Conservation (phyloP, 352 stramenopile genomes). For the Pythium biforme region DNA sequence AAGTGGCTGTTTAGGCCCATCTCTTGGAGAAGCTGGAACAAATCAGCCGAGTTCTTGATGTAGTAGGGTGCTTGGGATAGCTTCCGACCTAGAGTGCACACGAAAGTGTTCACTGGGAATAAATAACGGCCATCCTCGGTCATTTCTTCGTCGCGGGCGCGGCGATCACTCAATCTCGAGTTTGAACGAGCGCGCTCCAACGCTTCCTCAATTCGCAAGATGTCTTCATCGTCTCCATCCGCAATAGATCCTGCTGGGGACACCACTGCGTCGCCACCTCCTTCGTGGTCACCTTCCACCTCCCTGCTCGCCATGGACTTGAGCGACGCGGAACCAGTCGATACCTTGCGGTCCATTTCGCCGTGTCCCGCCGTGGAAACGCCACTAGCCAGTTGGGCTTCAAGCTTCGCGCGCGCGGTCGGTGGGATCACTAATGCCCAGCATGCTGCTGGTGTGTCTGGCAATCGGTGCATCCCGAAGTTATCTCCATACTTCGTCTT, state of each 20-base stretch:
- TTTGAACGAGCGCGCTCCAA: slow-evolving; percentile 15
- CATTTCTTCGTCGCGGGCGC: slow-evolving; percentile 30
- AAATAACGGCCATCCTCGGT: slow-evolving; percentile 52
- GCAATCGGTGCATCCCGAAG: slow-evolving; percentile 69
- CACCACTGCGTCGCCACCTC: background rate
- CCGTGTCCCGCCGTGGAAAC: background rate
- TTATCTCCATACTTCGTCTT: slow-evolving; percentile 80
- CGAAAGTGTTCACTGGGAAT: slow-evolving; percentile 84
- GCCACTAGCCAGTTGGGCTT: slow-evolving; percentile 31
- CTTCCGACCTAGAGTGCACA: slow-evolving; percentile 81
- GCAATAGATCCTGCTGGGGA: slow-evolving; percentile 9
- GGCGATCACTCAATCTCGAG: slow-evolving; percentile 27
- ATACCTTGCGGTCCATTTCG: slow-evolving; percentile 18
- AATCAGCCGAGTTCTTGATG: slow-evolving; percentile 85
- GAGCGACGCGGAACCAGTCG: slow-evolving; percentile 9
- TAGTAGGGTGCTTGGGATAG: slow-evolving; percentile 83
- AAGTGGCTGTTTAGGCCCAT: slow-evolving; percentile 85
- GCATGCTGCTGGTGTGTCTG: slow-evolving; percentile 67
- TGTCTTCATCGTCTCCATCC: slow-evolving; percentile 27
- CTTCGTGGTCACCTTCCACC: slow-evolving; percentile 18
- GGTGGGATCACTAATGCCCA: slow-evolving; percentile 78
- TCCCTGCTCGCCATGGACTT: slow-evolving; percentile 12
- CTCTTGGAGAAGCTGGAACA: slow-evolving; percentile 81
- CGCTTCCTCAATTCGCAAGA: slow-evolving; percentile 20
- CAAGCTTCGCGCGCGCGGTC: slow-evolving; percentile 55